These are phyloP conservation scores for Obba rivulosa DNA, from an alignment of 768 basidiomycete species.

Conservation along the genomic window DNA sequence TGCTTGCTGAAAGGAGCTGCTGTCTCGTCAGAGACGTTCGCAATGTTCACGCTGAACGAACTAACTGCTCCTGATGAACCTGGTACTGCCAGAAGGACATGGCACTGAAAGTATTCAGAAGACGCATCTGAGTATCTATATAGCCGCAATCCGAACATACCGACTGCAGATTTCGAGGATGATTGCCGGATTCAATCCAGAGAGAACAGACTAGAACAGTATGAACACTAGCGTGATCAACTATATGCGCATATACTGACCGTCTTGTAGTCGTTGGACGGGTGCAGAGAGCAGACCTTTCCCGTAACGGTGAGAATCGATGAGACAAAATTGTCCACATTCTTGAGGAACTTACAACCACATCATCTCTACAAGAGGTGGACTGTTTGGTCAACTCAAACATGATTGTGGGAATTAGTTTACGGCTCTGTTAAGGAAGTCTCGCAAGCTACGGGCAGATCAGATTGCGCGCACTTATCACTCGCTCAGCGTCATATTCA, in stretches of 20 bases:
- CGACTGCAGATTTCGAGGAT: conserved; percentile 82
- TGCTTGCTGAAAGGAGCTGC: conserved; percentile 79
- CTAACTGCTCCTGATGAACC: conserved; percentile 76
- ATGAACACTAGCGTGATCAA: conserved; percentile 3
- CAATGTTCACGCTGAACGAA: neutral
- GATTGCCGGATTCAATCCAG: conserved; percentile 68
- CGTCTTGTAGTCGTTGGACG: conserved; percentile 89
- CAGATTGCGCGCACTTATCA: too few relatives aligned
- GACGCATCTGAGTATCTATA: neutral
- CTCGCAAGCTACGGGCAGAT: conserved; percentile 60
- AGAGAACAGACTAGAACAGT: conserved; percentile 66
- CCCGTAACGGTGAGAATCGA: too few relatives aligned
- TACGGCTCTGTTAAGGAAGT: conserved; percentile 76
- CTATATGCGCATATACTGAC: conserved; percentile 44
- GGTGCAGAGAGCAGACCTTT: conserved; percentile 77
- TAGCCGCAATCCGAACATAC: conserved; percentile 25
- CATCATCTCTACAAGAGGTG: conserved; percentile 23
- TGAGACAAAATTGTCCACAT: conserved; percentile 25
- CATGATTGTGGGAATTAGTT: conserved; percentile 16
- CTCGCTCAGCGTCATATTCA: too few relatives aligned
- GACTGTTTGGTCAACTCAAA: neutral
- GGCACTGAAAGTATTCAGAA: conserved; percentile 36
- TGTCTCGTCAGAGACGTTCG: neutral
- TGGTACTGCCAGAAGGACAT: conserved; percentile 93
- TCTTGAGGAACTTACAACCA: conserved; percentile 19